phyloP scores from a whole-genome alignment of 495 filamentous ascomycete genomes.

The Aspergillus sclerotiicarbonarius region DNA sequence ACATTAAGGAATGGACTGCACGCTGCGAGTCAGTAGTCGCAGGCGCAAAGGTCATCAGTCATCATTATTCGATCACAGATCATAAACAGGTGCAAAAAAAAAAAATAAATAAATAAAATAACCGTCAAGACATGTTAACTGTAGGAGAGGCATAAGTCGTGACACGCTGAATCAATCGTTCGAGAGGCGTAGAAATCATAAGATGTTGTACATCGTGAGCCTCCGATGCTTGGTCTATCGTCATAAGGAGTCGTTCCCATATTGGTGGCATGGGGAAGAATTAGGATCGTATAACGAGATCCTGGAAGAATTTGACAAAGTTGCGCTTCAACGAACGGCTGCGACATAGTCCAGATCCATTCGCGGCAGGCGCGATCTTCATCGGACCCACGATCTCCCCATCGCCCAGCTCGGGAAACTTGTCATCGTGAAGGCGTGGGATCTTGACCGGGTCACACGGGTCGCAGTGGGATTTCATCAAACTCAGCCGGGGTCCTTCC shows the following conservation, averaged over 20 bases:
- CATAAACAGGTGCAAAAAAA: slow-evolving; percentile 15
- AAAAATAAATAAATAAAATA: slow-evolving; percentile 12
- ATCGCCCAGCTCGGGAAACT: slow-evolving; percentile 84
- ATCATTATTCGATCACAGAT: slow-evolving; percentile 24
- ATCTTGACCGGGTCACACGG: slow-evolving; percentile 53
- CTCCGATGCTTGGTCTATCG: slow-evolving; percentile 16
- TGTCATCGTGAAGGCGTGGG: slow-evolving; percentile 65
- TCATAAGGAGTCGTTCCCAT: slow-evolving; percentile 13
- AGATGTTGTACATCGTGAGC: slow-evolving; percentile 29
- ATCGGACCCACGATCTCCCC: slow-evolving; percentile 93
- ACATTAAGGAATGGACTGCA: slow-evolving; percentile 36
- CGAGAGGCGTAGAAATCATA: slow-evolving; percentile 19
- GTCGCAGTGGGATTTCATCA: slow-evolving; percentile 44
- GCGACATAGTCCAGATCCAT: slow-evolving; percentile 29
- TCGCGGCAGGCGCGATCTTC: slow-evolving; percentile 48
- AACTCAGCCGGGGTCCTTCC: slow-evolving; percentile 34
- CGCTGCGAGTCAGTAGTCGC: slow-evolving; percentile 44
- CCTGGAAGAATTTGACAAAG: slow-evolving; percentile 49
- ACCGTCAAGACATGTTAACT: background rate
- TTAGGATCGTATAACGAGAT: slow-evolving; percentile 38
- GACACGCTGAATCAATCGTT: slow-evolving; percentile 24
- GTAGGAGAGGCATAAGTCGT: slow-evolving; percentile 36
- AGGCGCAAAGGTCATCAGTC: slow-evolving; percentile 34
- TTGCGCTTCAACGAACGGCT: slow-evolving; percentile 38
- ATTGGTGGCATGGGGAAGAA: background rate